These are phyloP conservation scores for Cladobotryum mycophilum DNA, from an alignment of 2,329 filamentous ascomycete species.

Conservation along the genomic window DNA sequence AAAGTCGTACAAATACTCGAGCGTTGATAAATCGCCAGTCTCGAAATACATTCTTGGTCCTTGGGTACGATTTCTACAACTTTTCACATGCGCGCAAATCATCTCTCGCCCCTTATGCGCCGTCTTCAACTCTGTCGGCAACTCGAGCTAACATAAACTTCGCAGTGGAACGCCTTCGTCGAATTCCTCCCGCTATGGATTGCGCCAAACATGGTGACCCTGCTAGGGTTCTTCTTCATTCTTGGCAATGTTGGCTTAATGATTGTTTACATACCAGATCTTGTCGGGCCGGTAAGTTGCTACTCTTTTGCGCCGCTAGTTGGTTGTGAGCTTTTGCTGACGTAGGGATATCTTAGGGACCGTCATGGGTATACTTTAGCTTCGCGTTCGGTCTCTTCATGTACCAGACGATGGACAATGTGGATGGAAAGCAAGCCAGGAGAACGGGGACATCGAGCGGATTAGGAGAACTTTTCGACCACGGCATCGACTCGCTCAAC, in stretches of 20 bases:
- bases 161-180: slow-evolving; percentile 93
- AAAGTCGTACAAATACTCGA: slow-evolving; percentile 94
- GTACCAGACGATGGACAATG: slow-evolving; percentile 99
- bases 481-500: slow-evolving; percentile 96
- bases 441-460: slow-evolving; percentile 92
- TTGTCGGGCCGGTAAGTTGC: slow-evolving; percentile 72
- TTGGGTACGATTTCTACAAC: slow-evolving; percentile 60
- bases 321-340: neutral
- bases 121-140: neutral
- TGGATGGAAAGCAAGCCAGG: slow-evolving; percentile 95
- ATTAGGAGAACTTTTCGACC: slow-evolving; percentile 93
- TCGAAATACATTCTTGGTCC: slow-evolving; percentile 91
- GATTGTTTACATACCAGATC: slow-evolving; percentile 77
- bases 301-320: slow-evolving; percentile 1
- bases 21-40: slow-evolving; percentile 89
- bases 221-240: slow-evolving; percentile 92
- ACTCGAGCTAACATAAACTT: slow-evolving; percentile 12
- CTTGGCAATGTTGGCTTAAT: slow-evolving; percentile 71
- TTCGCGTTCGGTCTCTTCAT: slow-evolving; percentile 96
- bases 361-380: slow-evolving; percentile 90
- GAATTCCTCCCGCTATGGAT: slow-evolving; percentile 91
- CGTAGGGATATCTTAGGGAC: slow-evolving; percentile 49
- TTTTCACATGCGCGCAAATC: neutral
- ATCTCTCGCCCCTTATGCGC: neutral
- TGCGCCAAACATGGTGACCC: slow-evolving; percentile 94